Conservation (phyloP, 495 filamentous ascomycete species). For the Aspergillus diversus region DNA sequence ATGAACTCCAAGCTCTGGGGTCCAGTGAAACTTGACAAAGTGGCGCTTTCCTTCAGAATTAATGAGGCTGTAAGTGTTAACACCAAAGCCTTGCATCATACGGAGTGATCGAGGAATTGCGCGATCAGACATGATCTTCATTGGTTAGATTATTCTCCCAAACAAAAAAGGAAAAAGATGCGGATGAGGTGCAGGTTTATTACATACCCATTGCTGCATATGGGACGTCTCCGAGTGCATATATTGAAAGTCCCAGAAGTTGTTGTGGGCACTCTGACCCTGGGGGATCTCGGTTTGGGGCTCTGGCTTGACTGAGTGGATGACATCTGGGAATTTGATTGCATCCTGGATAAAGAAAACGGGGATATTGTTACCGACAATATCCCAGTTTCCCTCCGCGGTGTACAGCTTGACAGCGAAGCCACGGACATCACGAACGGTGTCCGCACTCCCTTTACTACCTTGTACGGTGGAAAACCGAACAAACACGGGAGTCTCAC, state of each 20-base stretch:
- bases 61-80: conserved; percentile 77
- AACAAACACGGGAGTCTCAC: conserved; percentile 77
- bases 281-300: conserved; percentile 75
- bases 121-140: conserved; percentile 72
- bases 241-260: conserved; percentile 61
- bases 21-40: conserved; percentile 86
- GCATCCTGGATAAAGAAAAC: conserved; percentile 79
- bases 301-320: conserved; percentile 80
- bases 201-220: conserved; percentile 79
- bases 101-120: conserved; percentile 78
- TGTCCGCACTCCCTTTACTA: conserved; percentile 76
- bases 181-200: no score
- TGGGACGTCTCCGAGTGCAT: conserved; percentile 75
- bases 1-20: conserved; percentile 78
- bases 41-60: conserved; percentile 71
- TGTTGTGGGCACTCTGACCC: conserved; percentile 65
- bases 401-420: conserved; percentile 81
- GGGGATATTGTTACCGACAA: conserved; percentile 77
- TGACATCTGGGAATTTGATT: conserved; percentile 72
- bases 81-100: conserved; percentile 93
- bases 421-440: conserved; percentile 79
- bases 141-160: conserved; percentile 7
- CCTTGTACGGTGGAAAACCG: conserved; percentile 87
- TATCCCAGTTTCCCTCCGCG: conserved; percentile 61
- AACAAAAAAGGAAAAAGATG: background rate